Base-by-base conservation (phyloP, 495 filamentous ascomycete species). In the Aspergillus taichungensis region DNA sequence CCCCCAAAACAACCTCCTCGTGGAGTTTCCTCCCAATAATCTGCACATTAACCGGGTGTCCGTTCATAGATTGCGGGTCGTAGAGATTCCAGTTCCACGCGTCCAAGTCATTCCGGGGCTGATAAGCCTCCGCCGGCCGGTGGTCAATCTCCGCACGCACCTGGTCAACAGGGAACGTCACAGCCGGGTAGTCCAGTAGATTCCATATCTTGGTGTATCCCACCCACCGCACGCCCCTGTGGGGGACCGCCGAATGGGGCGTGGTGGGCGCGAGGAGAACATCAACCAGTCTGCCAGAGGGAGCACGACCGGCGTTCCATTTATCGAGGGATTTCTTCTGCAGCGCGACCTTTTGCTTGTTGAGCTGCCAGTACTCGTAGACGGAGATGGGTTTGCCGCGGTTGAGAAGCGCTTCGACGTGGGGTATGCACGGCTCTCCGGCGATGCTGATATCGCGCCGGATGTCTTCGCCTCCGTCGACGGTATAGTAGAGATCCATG, bases 121-220 rank as follows among this genome's bases (percentile, higher is more conserved):
- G 50, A 56, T 77, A 83, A 3, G 51, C 55, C 37, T 64, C 54
- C 6, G 57, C 51, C 7, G 68, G 60, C 42, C 64, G 49, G 45
- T 69, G 64, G 42, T 71, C 65, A 46, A 67, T 64, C 33, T 74
- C 71, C 7, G 66, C 66, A n/a, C 57, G 68, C 7, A 74, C 76
- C 24, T 64, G 59, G 13, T 71, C 67, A 13, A 82, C 70, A 1
- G 79, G 79, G 37, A 83, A 61, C 5, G 74, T 72, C 30, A 79
- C 62, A 24, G 71, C 64, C 7, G 76, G 75, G 52, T 80, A 86
- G 53, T 85, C 80, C 0, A 86, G 60, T 30, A 85, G 52, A 55
- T 88, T 86, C 82, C 83, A 87, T 47, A 84, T 76, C 34, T 70
- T 67, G 0, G 79, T 84, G 51, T 85, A 88, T 0, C 72, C 71